Evolutionary conservation across 768 basidiomycete species (phyloP), one percentile per base, ranked within the genome.

Genomic region (Podaxis rugospora): DNA sequence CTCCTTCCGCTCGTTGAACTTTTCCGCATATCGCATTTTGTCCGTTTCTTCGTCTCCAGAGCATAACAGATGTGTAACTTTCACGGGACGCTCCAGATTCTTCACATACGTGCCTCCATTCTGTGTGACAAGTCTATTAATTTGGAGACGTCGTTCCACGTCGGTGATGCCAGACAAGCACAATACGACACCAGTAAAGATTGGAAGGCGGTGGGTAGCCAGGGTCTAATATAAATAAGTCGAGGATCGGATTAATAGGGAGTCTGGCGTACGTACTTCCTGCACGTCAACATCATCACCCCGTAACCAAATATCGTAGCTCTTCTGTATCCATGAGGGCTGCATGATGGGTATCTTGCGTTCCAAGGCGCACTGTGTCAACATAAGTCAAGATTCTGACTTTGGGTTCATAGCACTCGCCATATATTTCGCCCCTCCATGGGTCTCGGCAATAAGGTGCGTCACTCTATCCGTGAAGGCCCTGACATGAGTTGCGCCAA

Each of bases 401-500:
- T 42, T 10, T n/a, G 28, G 10, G 56, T 58, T 25, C 44, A 27
- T 13, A 2, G 5, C 27, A 69, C 76, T 61, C 59, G 91, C 94
- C 72, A 70, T 76, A 70, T 97, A 96, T 68, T 98, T 98, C 11
- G 88, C 83, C 21, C 93, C 87, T 2, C 90, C 91, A 67, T 91
- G 87, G n/a, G 78, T 80, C n/a, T 73, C 75, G 0, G 94, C 92
- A 44, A 98, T 79, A 21, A 98, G 81, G 76, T 96, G 94, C 0
- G 93, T 95, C n/a, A 92, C 89, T 50, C 79, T 78, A 69, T 93
- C 89, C 0, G 93, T 98, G 63, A 96, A 87, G 52, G 91, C 88
- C 35, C 74, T 81, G 14, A 83, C 80, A 47, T 83, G 79, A 3
- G 73, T 74, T 27, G 92, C 95, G 10, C 95, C 95, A 13, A 97